Conservation (phyloP, 2,329 filamentous ascomycete species). For the Penicillium rolfsii region DNA sequence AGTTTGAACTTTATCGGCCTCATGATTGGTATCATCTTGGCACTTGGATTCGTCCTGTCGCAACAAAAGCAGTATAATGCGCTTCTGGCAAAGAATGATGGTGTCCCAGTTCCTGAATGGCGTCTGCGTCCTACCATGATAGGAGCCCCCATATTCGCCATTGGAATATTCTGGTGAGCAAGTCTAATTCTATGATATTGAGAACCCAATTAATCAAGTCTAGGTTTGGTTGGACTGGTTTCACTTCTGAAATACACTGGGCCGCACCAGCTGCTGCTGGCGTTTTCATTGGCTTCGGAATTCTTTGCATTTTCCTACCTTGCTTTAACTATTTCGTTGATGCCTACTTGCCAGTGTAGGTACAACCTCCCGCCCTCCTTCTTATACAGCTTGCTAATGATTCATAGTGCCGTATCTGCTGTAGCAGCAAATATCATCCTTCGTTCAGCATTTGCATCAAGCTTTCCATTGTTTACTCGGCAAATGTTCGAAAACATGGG, state of each 20-base stretch:
- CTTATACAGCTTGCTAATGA: neutral
- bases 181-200: neutral
- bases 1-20: slow-evolving; percentile 39
- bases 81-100: slow-evolving; percentile 29
- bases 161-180: slow-evolving; percentile 40
- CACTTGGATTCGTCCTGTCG: slow-evolving; percentile 30
- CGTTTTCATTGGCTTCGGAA: slow-evolving; percentile 33
- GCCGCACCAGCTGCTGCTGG: slow-evolving; percentile 29
- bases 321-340: slow-evolving; percentile 42
- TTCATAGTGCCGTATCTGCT: slow-evolving; percentile 35
- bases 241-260: slow-evolving; percentile 33
- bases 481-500: slow-evolving; percentile 41
- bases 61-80: slow-evolving; percentile 30
- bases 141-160: slow-evolving; percentile 36
- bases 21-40: slow-evolving; percentile 28
- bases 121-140: slow-evolving; percentile 31
- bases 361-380: neutral
- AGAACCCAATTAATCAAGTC: neutral
- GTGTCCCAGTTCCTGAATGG: slow-evolving; percentile 33
- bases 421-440: slow-evolving; percentile 42
- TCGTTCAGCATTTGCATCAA: slow-evolving; percentile 36
- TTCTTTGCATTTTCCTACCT: slow-evolving; percentile 36
- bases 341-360: slow-evolving; percentile 42
- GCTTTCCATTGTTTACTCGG: slow-evolving; percentile 39
- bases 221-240: slow-evolving; percentile 39